Evolutionary conservation across 441 rosid genomes (phyloP).

Genomic region (Eruca vesicaria): DNA sequence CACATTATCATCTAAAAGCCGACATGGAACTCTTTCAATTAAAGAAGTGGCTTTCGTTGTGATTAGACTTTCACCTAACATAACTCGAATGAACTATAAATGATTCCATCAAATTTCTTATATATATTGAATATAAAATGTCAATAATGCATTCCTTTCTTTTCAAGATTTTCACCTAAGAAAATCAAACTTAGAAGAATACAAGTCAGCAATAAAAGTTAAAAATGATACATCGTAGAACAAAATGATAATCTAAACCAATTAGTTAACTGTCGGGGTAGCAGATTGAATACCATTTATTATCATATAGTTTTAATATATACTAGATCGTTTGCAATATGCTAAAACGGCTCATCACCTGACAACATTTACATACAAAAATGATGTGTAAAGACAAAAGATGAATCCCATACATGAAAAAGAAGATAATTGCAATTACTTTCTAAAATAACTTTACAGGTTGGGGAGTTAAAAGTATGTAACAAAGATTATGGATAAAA

Average conservation of each 20-base stretch:
- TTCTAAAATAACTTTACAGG: slow-evolving; percentile 25
- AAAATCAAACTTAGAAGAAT: not conserved
- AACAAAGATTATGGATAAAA: slow-evolving; percentile 25
- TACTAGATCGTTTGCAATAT: not conserved
- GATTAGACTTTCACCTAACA: slow-evolving; percentile 13
- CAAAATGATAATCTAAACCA: not conserved
- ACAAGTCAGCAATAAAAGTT: not conserved
- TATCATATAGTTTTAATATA: not conserved
- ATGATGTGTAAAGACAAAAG: slow-evolving; percentile 24
- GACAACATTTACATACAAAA: slow-evolving; percentile 9
- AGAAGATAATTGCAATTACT: slow-evolving; percentile 16
- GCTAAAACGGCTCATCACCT: not conserved
- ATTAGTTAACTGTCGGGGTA: not conserved
- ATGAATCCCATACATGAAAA: slow-evolving; percentile 14
- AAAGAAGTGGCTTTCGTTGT: slow-evolving; percentile 14
- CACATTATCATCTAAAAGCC: slow-evolving; percentile 3
- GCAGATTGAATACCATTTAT: not conserved
- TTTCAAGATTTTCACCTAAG: not conserved
- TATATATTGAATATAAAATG: not conserved
- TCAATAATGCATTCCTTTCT: not conserved
- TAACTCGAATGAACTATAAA: not conserved
- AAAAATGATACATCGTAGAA: not conserved
- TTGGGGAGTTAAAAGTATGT: slow-evolving; percentile 10
- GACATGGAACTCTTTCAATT: not conserved
- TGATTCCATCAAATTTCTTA: not conserved